These are phyloP conservation scores for Citrullus mucosospermus DNA, from an alignment of 306 rosid species.

Conservation along the genomic window DNA sequence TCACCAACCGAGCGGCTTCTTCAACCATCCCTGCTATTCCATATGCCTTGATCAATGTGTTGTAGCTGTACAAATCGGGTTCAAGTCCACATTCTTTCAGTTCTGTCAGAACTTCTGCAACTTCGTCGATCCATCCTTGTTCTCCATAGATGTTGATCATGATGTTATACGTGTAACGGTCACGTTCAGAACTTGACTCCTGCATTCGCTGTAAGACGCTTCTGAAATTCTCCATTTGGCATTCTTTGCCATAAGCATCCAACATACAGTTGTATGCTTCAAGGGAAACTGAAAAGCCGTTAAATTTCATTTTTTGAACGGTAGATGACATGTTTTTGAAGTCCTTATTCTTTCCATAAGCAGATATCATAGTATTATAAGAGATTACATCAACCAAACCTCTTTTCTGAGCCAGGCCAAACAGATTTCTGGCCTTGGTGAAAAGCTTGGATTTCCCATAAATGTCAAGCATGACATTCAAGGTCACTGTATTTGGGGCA, in stretches of 20 bases:
- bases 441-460: conserved; percentile 84
- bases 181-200: conserved; percentile 43
- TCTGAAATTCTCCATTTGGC: conserved; percentile 59
- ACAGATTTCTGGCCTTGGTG: conserved; percentile 51
- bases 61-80: conserved; percentile 81
- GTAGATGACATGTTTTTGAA: conserved; percentile 57
- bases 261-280: conserved; percentile 88
- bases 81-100: conserved; percentile 54
- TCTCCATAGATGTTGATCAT: conserved; percentile 83
- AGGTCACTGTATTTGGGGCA: conserved; percentile 49
- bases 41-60: conserved; percentile 79
- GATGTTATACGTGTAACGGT: conserved; percentile 74
- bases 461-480: conserved; percentile 64
- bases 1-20: conserved; percentile 65
- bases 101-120: conserved; percentile 43
- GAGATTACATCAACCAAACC: conserved; percentile 67
- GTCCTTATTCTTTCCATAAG: conserved; percentile 60
- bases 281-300: conserved; percentile 79
- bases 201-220: conserved; percentile 58
- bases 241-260: conserved; percentile 82
- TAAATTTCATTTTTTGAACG: conserved; percentile 48
- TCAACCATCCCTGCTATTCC: conserved; percentile 95
- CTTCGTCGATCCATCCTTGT: conserved; percentile 82
- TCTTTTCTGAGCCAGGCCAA: conserved; percentile 61
- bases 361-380: conserved; percentile 75